phyloP scores from a whole-genome alignment of 495 filamentous ascomycete genomes.

The Podospora pseudopauciseta region DNA sequence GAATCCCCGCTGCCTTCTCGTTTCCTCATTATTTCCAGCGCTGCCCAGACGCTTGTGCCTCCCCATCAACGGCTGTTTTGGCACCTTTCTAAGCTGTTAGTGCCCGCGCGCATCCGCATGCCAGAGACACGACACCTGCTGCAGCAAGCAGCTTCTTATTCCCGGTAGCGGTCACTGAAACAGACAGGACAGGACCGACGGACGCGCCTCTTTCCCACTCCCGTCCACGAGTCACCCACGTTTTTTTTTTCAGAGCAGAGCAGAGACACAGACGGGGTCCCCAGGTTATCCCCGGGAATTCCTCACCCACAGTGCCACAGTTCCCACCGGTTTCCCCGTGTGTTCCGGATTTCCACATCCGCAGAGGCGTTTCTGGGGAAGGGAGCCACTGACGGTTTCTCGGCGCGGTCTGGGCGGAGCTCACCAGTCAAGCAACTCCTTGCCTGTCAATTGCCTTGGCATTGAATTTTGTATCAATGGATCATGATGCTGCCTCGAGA shows the following conservation, averaged over 20 bases:
- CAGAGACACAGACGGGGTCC: background rate
- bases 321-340: background rate
- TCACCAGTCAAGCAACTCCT: conserved; percentile 8
- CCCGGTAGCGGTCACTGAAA: background rate
- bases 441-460: conserved; percentile 2
- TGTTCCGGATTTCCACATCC: background rate
- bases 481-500: background rate
- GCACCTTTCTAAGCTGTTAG: background rate
- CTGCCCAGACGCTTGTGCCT: conserved; percentile 24
- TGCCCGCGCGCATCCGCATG: background rate
- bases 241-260: background rate
- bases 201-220: background rate
- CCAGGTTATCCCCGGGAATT: conserved; percentile 8
- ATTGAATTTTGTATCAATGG: background rate
- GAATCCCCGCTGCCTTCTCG: background rate
- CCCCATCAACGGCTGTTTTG: background rate
- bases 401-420: conserved; percentile 1
- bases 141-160: background rate
- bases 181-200: too few species aligned
- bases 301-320: background rate
- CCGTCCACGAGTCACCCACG: background rate
- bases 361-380: conserved; percentile 1
- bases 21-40: conserved; percentile 18
- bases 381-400: background rate
- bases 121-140: background rate